phyloP scores from a whole-genome alignment of 179 eudicot species.

The Patellifolia procumbens region DNA sequence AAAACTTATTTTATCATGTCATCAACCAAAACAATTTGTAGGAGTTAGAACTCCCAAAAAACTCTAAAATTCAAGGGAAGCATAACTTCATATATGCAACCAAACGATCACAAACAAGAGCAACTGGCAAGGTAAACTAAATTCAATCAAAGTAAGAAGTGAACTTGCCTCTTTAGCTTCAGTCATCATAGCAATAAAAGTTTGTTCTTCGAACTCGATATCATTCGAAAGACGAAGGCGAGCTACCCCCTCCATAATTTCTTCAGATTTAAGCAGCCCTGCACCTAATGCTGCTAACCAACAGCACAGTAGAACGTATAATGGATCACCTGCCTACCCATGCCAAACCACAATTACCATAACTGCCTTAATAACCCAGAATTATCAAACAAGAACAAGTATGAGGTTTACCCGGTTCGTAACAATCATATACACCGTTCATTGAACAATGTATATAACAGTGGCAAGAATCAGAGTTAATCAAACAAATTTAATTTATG shows the following conservation, averaged over 20 bases:
- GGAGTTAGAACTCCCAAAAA: no score
- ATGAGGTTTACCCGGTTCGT: no score
- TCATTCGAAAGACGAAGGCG: constrained; percentile 78
- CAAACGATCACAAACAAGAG: no score
- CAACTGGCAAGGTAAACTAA: no score
- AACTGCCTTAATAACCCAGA: not conserved
- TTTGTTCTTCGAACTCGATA: constrained; percentile 91
- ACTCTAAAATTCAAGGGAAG: no score
- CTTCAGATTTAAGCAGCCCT: constrained; percentile 93
- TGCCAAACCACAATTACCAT: constrained; percentile 6
- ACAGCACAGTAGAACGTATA: constrained; percentile 78
- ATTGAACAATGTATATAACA: no score
- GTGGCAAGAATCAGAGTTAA: no score
- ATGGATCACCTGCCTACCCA: constrained; percentile 69
- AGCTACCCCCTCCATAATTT: constrained; percentile 87
- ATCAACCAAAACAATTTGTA: no score
- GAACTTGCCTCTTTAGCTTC: constrained; percentile 80
- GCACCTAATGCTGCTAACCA: constrained; percentile 98
- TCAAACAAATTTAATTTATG: no score
- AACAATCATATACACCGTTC: no score
- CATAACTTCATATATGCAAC: no score
- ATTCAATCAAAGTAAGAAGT: not conserved
- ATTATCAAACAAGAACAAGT: not conserved
- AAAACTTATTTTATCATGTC: no score
- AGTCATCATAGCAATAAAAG: constrained; percentile 72